These are phyloP conservation scores for Penicillium turbatum DNA, from an alignment of 495 filamentous ascomycete genomes.

Conservation along the genomic window DNA sequence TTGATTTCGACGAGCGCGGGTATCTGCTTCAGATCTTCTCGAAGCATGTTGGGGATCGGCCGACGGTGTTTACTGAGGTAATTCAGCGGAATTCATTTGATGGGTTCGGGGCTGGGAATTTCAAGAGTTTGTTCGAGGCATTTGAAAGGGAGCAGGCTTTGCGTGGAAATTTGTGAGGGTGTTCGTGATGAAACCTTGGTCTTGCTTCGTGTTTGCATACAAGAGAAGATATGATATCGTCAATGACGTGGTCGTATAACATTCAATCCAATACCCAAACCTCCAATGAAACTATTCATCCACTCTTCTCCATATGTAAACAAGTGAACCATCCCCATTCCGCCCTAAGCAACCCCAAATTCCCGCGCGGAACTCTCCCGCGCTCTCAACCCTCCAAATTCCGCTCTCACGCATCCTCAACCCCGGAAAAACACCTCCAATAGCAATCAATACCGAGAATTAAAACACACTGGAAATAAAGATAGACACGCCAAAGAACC, in stretches of 20 bases:
- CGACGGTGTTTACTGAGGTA: conserved; percentile 82
- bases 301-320: background rate
- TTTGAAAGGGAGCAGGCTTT: conserved; percentile 75
- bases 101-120: conserved; percentile 83
- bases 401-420: no score
- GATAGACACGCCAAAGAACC: no score
- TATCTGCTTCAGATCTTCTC: conserved; percentile 79
- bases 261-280: background rate
- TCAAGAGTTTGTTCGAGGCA: conserved; percentile 81
- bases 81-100: conserved; percentile 76
- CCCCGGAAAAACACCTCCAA: no score
- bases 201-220: background rate
- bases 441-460: no score
- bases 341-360: no score
- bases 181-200: background rate
- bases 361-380: no score
- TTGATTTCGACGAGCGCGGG: conserved; percentile 80
- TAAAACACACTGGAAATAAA: no score
- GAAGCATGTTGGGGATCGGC: conserved; percentile 76
- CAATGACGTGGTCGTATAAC: background rate
- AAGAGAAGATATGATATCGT: background rate
- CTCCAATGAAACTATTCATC: background rate
- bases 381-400: no score
- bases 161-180: conserved; percentile 22
- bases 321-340: no score